Evolutionary conservation across 2,329 filamentous ascomycete species (phyloP).

Genomic region (Botrytis paeoniae): DNA sequence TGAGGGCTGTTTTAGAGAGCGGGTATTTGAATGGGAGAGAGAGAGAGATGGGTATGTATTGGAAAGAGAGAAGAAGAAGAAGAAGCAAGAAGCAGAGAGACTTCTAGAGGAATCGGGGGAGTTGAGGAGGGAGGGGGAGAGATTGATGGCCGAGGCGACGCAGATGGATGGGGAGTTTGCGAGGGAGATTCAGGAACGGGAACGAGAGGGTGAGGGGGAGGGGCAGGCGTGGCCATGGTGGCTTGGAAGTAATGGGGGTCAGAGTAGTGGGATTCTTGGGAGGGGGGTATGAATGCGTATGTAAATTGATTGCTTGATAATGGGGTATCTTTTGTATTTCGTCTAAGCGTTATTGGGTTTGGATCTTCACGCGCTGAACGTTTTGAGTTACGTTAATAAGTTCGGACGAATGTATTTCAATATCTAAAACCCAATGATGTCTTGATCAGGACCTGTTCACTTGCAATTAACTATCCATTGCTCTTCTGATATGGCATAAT

Average conservation of each 20-base stretch:
- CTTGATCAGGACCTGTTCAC: neutral
- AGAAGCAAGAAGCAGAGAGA: constrained; percentile 22
- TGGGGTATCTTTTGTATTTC: too few relatives aligned
- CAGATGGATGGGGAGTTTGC: constrained; percentile 33
- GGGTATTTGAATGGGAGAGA: neutral
- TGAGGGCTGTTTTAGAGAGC: constrained; percentile 11
- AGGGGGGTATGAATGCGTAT: neutral
- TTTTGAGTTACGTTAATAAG: neutral
- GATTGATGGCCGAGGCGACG: constrained; percentile 30
- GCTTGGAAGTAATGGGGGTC: neutral
- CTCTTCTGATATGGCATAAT: neutral
- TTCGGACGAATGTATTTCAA: neutral
- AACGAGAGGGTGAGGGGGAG: constrained; percentile 26
- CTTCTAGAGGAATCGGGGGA: constrained; percentile 31
- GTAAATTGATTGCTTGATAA: neutral
- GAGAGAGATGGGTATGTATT: neutral
- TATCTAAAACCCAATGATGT: neutral
- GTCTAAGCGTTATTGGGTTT: neutral
- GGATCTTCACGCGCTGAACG: neutral
- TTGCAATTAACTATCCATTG: neutral
- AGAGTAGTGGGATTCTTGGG: neutral
- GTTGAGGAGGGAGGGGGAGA: constrained; percentile 29
- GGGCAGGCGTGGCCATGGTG: constrained; percentile 17
- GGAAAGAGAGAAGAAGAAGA: constrained; percentile 14
- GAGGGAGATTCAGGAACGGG: constrained; percentile 29